These are phyloP conservation scores for Candida gigantensis DNA, from an alignment of 1,139 yeast species.

Conservation along the genomic window DNA sequence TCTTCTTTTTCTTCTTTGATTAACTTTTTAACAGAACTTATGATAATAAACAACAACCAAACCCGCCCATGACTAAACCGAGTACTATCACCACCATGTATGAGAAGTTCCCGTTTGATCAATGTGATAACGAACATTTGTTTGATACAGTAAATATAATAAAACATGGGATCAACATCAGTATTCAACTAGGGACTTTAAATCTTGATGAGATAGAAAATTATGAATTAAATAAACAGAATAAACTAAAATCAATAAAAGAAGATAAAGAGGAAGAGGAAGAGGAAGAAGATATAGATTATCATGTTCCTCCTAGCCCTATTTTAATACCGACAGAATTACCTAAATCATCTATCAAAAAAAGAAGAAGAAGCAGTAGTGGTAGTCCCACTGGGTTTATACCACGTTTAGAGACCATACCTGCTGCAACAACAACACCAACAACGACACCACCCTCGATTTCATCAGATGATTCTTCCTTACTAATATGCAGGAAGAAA, in stretches of 20 bases:
- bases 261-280: slow-evolving; percentile 4
- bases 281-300: slow-evolving; percentile 7
- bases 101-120: slow-evolving; percentile 17
- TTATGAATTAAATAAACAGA: slow-evolving; percentile 1
- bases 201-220: slow-evolving; percentile 7
- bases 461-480: slow-evolving; percentile 3
- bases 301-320: slow-evolving; percentile 15
- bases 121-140: slow-evolving; percentile 14
- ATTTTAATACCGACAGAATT: slow-evolving; percentile 11
- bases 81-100: too few relatives aligned
- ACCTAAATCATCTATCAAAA: slow-evolving; percentile 14
- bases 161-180: slow-evolving; percentile 15
- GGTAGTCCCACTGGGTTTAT: not conserved
- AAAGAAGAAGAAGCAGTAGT: slow-evolving; percentile 4
- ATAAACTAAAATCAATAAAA: not conserved
- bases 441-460: slow-evolving; percentile 1
- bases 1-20: too few relatives aligned
- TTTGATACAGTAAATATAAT: slow-evolving; percentile 15
- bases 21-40: too few relatives aligned
- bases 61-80: too few relatives aligned
- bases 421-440: not conserved
- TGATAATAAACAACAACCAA: too few relatives aligned
- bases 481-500: slow-evolving; percentile 12
- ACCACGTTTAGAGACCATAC: not conserved
- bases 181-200: slow-evolving; percentile 11